A percentile compares a stretch with the other conserved stretches of the same genome.
phyloP scores from a whole-genome alignment of 108 stramenopile species.

The Phaeodactylum tricornutum region DNA sequence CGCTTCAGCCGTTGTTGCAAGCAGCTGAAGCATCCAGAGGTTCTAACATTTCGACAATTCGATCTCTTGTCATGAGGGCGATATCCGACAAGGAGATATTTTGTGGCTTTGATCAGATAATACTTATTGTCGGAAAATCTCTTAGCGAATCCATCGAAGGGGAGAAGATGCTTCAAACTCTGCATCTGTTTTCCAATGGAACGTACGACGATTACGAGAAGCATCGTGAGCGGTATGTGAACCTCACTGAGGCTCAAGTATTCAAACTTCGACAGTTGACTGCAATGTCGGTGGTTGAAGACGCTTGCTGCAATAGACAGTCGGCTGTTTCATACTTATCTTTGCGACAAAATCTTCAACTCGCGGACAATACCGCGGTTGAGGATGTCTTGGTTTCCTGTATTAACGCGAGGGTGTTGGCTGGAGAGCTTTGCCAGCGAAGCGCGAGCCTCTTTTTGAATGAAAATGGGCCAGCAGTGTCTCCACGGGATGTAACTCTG shows the following conservation, averaged over 20 bases:
- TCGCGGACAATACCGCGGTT: slow-evolving; percentile 5
- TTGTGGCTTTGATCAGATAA: slow-evolving; percentile 36
- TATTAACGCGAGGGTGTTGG: slow-evolving; percentile 21
- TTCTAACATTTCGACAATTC: slow-evolving; percentile 15
- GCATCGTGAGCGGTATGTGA: slow-evolving; percentile 4
- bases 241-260: slow-evolving; percentile 25
- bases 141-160: neutral
- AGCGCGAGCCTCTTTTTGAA: neutral
- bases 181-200: slow-evolving; percentile 48
- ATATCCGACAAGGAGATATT: slow-evolving; percentile 32
- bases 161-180: slow-evolving; percentile 19
- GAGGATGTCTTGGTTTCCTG: slow-evolving; percentile 33
- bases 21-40: slow-evolving; percentile 5
- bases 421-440: slow-evolving; percentile 32
- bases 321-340: slow-evolving; percentile 13
- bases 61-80: slow-evolving; percentile 25
- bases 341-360: slow-evolving; percentile 9
- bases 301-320: slow-evolving; percentile 15
- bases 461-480: too few relatives aligned
- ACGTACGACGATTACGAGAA: slow-evolving; percentile 7
- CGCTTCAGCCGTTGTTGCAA: slow-evolving; percentile 17
- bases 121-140: too few relatives aligned
- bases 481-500: too few relatives aligned
- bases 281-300: slow-evolving; percentile 24
- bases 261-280: slow-evolving; percentile 34